Conservation (phyloP, 2,329 filamentous ascomycete species). For the Xylaria multiplex region DNA sequence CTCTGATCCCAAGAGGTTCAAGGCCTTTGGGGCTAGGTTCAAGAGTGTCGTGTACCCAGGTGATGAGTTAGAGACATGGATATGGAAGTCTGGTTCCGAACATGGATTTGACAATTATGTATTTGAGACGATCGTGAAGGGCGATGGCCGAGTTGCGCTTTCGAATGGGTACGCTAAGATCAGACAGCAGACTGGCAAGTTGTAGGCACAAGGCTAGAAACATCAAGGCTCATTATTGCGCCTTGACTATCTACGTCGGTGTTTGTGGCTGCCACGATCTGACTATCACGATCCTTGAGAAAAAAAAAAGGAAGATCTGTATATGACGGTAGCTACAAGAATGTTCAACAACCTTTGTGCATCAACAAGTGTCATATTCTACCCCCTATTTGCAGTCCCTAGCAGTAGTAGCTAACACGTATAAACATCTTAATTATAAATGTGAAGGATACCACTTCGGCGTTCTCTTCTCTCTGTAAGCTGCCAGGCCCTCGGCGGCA, state of each 20-base stretch:
- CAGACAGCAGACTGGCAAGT: slow-evolving; percentile 44
- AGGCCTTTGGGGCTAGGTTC: slow-evolving; percentile 57
- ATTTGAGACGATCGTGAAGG: slow-evolving; percentile 54
- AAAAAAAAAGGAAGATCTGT: too few relatives aligned
- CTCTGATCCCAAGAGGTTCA: slow-evolving; percentile 54
- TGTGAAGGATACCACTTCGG: slow-evolving; percentile 44
- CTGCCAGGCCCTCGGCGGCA: slow-evolving; percentile 23
- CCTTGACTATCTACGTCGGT: slow-evolving; percentile 43
- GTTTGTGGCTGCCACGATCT: too few relatives aligned
- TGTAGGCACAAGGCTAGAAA: slow-evolving; percentile 29
- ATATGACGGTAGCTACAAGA: too few relatives aligned
- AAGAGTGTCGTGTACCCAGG: slow-evolving; percentile 59
- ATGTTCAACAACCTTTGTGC: too few relatives aligned
- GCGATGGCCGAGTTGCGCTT: slow-evolving; percentile 49
- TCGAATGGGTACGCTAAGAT: slow-evolving; percentile 52
- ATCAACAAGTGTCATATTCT: too few relatives aligned
- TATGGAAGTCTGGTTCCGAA: slow-evolving; percentile 53
- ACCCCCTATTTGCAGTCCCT: too few relatives aligned
- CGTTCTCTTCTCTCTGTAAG: slow-evolving; percentile 48
- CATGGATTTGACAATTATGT: slow-evolving; percentile 50
- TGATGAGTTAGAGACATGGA: slow-evolving; percentile 55
- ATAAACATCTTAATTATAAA: slow-evolving; percentile 8
- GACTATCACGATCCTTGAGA: too few relatives aligned
- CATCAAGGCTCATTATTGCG: neutral
- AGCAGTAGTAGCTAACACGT: too few relatives aligned